Evolutionary conservation across 441 rosid species (phyloP), one percentile per base, ranked within the genome.

Genomic region (Pelargonium australe): DNA sequence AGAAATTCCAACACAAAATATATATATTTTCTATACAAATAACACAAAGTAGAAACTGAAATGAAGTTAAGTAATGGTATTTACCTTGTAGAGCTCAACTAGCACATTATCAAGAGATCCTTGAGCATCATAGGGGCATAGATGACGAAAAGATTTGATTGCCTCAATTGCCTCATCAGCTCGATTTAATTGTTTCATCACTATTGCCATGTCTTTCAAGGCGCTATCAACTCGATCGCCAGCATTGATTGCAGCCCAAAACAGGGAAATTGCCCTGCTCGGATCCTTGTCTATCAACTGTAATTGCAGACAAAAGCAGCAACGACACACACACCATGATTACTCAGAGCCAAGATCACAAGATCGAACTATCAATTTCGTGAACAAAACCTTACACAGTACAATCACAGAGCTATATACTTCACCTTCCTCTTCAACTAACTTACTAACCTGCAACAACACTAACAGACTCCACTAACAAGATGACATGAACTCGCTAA

Each of bases 81-180:
- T 71, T 77, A 88, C 96, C 83, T 92, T 92, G 86, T 83, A 92
- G 70, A 92, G 98, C 66, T 92, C 98, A 44, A 92, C 79, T 0
- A 92, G 87, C 41, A 92, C 80, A 78, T 92, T 92, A 74, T 90
- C 96, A 13, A 92, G 80, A 64, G 98, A 87, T 69, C 86, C 92
- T 80, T 89, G 98, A 65, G 98, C 82, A 31, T 88, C 96, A 2
- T 23, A 49, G 11, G 90, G 80, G 70, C 98, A 92, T 68, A 88
- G 92, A 72, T 86, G 85, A 2, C 98, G 91, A 49, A 92, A 92
- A 34, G 98, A 92, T 70, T 82, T 92, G 76, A 92, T 85, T 0
- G 97, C 98, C 79, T 92, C 97, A 7, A 92, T 86, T 5, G 96
- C 98, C 80, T 90, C 97, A 1, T 92, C 92, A 14, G 97, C 72